Conservation (phyloP, 2,329 filamentous ascomycete species). For the Tolypocladium album region DNA sequence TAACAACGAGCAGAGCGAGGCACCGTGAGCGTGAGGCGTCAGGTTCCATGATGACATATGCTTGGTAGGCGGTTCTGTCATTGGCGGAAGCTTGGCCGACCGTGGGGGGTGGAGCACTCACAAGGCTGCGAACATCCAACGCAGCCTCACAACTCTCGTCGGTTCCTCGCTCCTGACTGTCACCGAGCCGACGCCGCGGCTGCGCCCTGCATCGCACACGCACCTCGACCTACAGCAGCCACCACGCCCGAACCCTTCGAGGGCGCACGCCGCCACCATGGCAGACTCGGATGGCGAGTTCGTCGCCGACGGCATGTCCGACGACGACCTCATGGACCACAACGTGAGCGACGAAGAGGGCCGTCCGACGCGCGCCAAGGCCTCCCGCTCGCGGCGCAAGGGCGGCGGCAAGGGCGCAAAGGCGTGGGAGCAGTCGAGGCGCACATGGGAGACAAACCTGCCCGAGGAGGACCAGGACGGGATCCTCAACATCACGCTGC, state of each 20-base stretch:
- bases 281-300: conserved; percentile 66
- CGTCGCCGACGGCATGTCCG: conserved; percentile 50
- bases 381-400: conserved; percentile 16
- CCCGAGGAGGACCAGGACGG: conserved; percentile 64
- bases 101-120: not conserved
- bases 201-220: not conserved
- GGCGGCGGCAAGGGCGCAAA: conserved; percentile 33
- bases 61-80: not conserved
- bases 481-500: conserved; percentile 63
- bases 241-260: not conserved
- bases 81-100: not conserved
- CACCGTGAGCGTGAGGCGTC: not conserved
- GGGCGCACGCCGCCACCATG: conserved; percentile 32
- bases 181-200: not conserved
- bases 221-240: not conserved
- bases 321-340: conserved; percentile 50
- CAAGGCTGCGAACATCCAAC: conserved; percentile 6
- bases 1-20: too few species aligned
- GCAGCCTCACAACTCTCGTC: conserved; percentile 3
- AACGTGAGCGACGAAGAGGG: conserved; percentile 28
- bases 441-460: conserved; percentile 63
- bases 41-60: not conserved
- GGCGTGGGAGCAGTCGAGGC: conserved; percentile 56
- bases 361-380: not conserved
- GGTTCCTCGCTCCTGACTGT: not conserved